These are phyloP conservation scores for Penicillium sp. DNA, from an alignment of 2,329 filamentous ascomycete genomes.

Conservation along the genomic window DNA sequence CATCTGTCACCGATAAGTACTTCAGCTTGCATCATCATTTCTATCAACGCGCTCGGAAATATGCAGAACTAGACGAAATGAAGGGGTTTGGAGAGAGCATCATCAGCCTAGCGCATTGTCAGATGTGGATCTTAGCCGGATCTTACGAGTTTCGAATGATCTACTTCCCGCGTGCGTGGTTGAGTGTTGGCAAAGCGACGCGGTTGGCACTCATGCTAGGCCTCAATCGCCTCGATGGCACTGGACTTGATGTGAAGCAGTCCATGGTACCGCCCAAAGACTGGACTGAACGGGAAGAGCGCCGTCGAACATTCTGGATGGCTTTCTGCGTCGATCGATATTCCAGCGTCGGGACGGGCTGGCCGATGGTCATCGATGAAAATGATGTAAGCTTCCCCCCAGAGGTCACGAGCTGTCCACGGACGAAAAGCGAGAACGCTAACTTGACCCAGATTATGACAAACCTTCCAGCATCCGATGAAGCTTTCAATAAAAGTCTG, in stretches of 20 bases:
- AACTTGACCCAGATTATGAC: conserved; percentile 59
- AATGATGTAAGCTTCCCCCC: conserved; percentile 55
- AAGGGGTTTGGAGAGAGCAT: conserved; percentile 86
- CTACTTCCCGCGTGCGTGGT: conserved; percentile 94
- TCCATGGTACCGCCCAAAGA: conserved; percentile 79
- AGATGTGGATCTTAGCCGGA: conserved; percentile 73
- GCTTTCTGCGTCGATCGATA: conserved; percentile 86
- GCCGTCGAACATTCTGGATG: conserved; percentile 91
- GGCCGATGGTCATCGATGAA: conserved; percentile 93
- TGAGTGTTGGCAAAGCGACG: conserved; percentile 78
- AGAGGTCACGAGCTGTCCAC: too few species aligned
- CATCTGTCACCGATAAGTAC: conserved; percentile 77
- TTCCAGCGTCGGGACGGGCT: conserved; percentile 91
- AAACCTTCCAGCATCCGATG: conserved; percentile 75
- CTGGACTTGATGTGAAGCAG: conserved; percentile 83
- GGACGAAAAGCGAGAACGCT: conserved; percentile 8
- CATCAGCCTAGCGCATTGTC: conserved; percentile 77
- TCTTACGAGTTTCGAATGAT: conserved; percentile 95
- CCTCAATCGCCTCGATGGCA: conserved; percentile 76
- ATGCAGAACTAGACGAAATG: conserved; percentile 82
- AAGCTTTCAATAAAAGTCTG: conserved; percentile 74
- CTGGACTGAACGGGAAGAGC: conserved; percentile 90
- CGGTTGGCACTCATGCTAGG: conserved; percentile 88
- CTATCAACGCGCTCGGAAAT: conserved; percentile 83
- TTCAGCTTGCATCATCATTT: conserved; percentile 75